A percentile compares a stretch with the other conserved stretches of the same genome.
These are phyloP conservation scores for Geosmithia putterillii DNA, from an alignment of 2,329 filamentous ascomycete species.

Conservation along the genomic window DNA sequence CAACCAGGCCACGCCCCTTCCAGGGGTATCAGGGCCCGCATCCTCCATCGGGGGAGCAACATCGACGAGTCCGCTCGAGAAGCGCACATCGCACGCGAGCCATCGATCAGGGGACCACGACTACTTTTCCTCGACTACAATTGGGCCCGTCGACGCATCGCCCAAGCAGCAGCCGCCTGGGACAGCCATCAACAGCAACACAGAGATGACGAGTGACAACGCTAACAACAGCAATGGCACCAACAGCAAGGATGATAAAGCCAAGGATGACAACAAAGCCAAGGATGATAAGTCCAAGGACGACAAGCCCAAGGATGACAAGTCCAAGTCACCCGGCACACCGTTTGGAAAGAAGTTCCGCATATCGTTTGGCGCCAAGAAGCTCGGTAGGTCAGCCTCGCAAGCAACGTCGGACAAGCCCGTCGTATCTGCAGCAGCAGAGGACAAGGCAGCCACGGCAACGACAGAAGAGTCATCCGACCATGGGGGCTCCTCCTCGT, in stretches of 20 bases:
- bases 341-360: slow-evolving; percentile 81
- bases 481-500: no score
- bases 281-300: slow-evolving; percentile 42
- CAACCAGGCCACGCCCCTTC: slow-evolving; percentile 57
- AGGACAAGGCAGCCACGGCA: slow-evolving; percentile 74
- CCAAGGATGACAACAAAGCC: slow-evolving; percentile 19
- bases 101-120: slow-evolving; percentile 55
- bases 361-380: slow-evolving; percentile 75
- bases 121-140: slow-evolving; percentile 58
- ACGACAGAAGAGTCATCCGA: slow-evolving; percentile 49
- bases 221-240: no score
- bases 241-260: slow-evolving; percentile 27
- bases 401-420: slow-evolving; percentile 54
- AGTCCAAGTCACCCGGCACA: slow-evolving; percentile 43
- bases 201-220: no score
- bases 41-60: slow-evolving; percentile 10
- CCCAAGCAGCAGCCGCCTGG: slow-evolving; percentile 35
- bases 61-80: slow-evolving; percentile 36
- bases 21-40: background rate
- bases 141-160: slow-evolving; percentile 32
- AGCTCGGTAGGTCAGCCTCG: slow-evolving; percentile 58
- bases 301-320: slow-evolving; percentile 33
- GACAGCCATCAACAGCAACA: no score
- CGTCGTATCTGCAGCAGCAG: slow-evolving; percentile 50
- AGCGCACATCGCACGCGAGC: slow-evolving; percentile 41